Base-by-base conservation (phyloP, 805 yeast species). In the Candida silvatica region DNA sequence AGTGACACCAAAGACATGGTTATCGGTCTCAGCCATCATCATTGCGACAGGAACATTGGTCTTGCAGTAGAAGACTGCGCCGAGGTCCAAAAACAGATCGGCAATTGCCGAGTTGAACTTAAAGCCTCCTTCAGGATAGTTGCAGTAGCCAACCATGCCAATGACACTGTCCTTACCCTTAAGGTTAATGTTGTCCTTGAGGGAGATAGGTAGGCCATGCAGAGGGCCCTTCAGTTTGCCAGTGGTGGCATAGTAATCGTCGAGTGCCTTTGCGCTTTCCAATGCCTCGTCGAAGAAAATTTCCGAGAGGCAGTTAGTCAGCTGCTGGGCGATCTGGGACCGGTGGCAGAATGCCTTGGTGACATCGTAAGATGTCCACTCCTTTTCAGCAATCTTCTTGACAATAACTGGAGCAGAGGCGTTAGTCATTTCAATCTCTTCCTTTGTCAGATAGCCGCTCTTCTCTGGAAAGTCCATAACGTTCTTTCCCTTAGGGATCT, bases 271-370 rank as follows among this genome's bases (percentile, higher is more conserved):
- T 7, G 85, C 85, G 37, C 66, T 61, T 36, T 59, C 61, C 37
- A 78, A 58, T n/a, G 84, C 87, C 40, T 72, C 71, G 7, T 73
- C 75, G 27, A 72, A 59, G 49, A 80, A 76, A 7, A 63, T 57
- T 37, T 65, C 69, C 6, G 54, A 41, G 17, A 58, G 48, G 42
- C 68, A 65, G 37, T 63, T 61, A 24, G 52, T 49, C 39, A 76
- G 52, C 44, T 75, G 80, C 39, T 74, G 79, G 0, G 76, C 77
- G 18, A 73, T 54, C 2, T 74, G 65, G 3, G 80, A 73, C 28
- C 82, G 53, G 46, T 75, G 75, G 41, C 74, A 68, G 50, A 68
- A 76, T 2, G 81, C 80, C 8, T 52, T 52, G 2, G 71, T 58
- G 3, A 76, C 77, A 29, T 68, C 65, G 2, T 54, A 51, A 1